Evolutionary conservation across 2,329 filamentous ascomycete genomes (phyloP).

Genomic region (Fusarium acutatum): DNA sequence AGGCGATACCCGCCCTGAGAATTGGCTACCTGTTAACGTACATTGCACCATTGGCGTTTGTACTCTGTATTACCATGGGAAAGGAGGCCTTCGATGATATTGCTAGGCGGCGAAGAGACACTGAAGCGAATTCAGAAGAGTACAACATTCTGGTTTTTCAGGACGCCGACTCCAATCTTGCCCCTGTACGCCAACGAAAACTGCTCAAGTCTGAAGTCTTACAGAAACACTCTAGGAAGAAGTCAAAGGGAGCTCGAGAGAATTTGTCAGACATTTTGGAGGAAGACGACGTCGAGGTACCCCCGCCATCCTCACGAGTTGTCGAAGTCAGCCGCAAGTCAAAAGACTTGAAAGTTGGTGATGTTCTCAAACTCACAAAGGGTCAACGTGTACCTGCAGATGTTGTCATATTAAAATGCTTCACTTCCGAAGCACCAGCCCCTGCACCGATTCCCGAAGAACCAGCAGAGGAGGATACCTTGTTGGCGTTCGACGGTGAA

Average conservation of each 20-base stretch:
- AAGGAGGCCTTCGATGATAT: constrained; percentile 98
- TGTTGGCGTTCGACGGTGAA: constrained; percentile 54
- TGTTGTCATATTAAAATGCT: constrained; percentile 89
- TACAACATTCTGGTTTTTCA: constrained; percentile 82
- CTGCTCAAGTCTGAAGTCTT: constrained; percentile 55
- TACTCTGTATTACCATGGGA: constrained; percentile 88
- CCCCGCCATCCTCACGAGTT: constrained; percentile 59
- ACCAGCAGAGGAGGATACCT: constrained; percentile 50
- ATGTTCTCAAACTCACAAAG: constrained; percentile 91
- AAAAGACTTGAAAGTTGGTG: constrained; percentile 89
- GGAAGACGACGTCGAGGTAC: constrained; percentile 60
- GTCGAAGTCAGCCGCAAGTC: constrained; percentile 82
- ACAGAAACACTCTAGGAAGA: constrained; percentile 44
- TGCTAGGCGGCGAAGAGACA: constrained; percentile 82
- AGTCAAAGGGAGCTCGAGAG: constrained; percentile 43
- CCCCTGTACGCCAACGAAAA: constrained; percentile 50
- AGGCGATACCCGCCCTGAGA: constrained; percentile 86
- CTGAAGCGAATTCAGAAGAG: constrained; percentile 91
- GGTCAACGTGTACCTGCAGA: constrained; percentile 95
- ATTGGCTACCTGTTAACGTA: constrained; percentile 97
- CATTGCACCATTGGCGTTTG: constrained; percentile 89
- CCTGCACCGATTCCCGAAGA: constrained; percentile 44
- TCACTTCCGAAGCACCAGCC: constrained; percentile 61
- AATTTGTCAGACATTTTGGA: constrained; percentile 72
- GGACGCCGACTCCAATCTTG: constrained; percentile 56